A percentile compares a stretch with the other conserved stretches of the same genome.
Conservation (phyloP, 192 early-diverging fungal genomes). For the Pilobolus umbonatus region DNA sequence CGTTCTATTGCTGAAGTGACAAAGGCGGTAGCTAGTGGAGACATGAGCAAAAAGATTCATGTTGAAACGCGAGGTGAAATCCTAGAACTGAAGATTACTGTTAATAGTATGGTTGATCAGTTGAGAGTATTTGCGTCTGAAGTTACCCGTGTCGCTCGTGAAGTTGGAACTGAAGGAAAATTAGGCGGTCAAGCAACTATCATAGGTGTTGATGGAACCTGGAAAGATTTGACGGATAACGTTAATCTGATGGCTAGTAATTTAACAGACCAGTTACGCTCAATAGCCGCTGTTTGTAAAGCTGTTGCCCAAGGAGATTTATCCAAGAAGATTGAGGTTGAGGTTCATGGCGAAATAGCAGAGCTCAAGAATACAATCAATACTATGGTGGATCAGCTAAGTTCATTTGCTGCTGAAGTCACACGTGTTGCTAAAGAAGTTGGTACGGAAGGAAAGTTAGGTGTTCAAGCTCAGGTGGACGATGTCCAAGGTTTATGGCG, state of each 20-base stretch:
- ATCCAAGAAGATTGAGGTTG: conserved; percentile 58
- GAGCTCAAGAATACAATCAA: conserved; percentile 70
- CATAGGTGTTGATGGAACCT: conserved; percentile 57
- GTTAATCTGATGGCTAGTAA: conserved; percentile 67
- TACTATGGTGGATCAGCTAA: conserved; percentile 64
- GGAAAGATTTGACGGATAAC: conserved; percentile 65
- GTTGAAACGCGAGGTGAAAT: conserved; percentile 48
- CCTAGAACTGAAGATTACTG: conserved; percentile 44
- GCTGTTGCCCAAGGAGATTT: conserved; percentile 64
- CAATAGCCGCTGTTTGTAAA: conserved; percentile 60
- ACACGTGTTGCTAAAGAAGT: conserved; percentile 47
- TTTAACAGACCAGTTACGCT: conserved; percentile 63
- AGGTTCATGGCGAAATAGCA: conserved; percentile 62
- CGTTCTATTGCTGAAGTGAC: conserved; percentile 46
- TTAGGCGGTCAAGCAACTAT: conserved; percentile 57
- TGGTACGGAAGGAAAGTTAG: conserved; percentile 52
- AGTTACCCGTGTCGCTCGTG: conserved; percentile 58
- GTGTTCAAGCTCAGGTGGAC: conserved; percentile 46
- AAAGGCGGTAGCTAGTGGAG: conserved; percentile 45
- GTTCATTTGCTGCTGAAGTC: conserved; percentile 58
- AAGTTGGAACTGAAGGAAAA: conserved; percentile 58
- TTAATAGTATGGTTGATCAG: conserved; percentile 68
- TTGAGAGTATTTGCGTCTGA: conserved; percentile 58
- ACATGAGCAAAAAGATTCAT: conserved; percentile 38
- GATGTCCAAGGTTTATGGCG: conserved; percentile 62